phyloP scores from a whole-genome alignment of 2,329 filamentous ascomycete species.

The Botryotinia convoluta region DNA sequence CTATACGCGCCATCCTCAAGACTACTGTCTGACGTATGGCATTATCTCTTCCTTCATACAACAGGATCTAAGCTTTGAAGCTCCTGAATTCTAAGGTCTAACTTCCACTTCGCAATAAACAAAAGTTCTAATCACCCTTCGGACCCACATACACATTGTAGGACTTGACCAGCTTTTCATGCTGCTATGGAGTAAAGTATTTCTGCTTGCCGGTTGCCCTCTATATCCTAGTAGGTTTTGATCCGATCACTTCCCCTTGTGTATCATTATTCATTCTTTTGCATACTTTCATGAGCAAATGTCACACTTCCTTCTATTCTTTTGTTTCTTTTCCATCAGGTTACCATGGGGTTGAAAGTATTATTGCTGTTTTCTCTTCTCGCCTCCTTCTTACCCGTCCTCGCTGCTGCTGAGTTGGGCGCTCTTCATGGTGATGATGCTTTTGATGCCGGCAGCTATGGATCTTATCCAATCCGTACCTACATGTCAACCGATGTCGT shows the following conservation, averaged over 20 bases:
- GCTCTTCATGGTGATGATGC: constrained; percentile 27
- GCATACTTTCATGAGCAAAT: not conserved
- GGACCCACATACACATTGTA: not conserved
- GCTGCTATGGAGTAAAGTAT: not conserved
- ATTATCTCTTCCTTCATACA: not conserved
- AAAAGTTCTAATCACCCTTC: not conserved
- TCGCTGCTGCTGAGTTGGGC: not conserved
- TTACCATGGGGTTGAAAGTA: constrained; percentile 3
- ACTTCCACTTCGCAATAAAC: not conserved
- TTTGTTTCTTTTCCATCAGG: not conserved
- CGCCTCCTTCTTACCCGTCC: not conserved
- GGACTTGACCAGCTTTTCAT: not conserved
- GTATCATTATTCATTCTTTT: not conserved
- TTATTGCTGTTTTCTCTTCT: not conserved
- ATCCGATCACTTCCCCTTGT: not conserved
- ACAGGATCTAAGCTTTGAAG: not conserved
- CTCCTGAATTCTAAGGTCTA: not conserved
- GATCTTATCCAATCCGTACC: constrained; percentile 39
- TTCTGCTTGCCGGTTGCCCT: not conserved
- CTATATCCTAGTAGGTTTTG: constrained; percentile 2
- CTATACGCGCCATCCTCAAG: not conserved
- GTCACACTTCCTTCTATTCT: not conserved
- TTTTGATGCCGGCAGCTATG: constrained; percentile 40
- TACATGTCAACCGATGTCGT: constrained; percentile 39
- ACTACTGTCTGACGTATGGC: not conserved